phyloP scores from a whole-genome alignment of 225 moss, liverwort and hornwort genomes.

The Anthoceros angustus region DNA sequence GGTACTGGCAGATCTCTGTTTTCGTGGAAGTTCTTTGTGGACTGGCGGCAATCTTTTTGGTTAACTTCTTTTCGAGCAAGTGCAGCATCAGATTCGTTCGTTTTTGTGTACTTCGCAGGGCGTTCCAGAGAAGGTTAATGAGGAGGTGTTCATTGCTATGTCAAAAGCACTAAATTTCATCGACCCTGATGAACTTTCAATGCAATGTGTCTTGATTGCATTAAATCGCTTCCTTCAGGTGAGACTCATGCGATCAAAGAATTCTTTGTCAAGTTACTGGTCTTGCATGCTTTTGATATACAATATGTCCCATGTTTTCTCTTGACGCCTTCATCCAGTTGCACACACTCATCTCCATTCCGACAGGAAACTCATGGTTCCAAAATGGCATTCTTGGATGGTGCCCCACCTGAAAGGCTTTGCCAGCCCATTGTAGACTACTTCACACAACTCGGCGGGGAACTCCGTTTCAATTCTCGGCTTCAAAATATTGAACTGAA shows the following conservation, averaged over 20 bases:
- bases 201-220: conserved; percentile 95
- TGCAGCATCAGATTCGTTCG: background rate
- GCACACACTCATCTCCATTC: background rate
- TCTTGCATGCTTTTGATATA: background rate
- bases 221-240: conserved; percentile 82
- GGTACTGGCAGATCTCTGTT: conserved; percentile 10
- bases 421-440: conserved; percentile 84
- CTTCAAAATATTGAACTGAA: conserved; percentile 64
- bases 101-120: conserved; percentile 33
- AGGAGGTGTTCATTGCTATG: conserved; percentile 98
- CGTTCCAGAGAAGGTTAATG: conserved; percentile 84
- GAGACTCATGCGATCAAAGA: background rate
- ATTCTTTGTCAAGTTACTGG: background rate
- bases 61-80: background rate
- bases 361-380: conserved; percentile 83
- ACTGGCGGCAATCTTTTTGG: background rate
- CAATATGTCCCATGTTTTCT: background rate
- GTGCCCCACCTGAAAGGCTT: conserved; percentile 82
- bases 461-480: conserved; percentile 61
- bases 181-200: conserved; percentile 92
- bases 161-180: conserved; percentile 97
- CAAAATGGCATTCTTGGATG: conserved; percentile 96
- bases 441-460: conserved; percentile 60
- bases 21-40: background rate
- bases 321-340: background rate